Evolutionary conservation across 352 stramenopile genomes (phyloP).

Genomic region (Phytophthora europaea): DNA sequence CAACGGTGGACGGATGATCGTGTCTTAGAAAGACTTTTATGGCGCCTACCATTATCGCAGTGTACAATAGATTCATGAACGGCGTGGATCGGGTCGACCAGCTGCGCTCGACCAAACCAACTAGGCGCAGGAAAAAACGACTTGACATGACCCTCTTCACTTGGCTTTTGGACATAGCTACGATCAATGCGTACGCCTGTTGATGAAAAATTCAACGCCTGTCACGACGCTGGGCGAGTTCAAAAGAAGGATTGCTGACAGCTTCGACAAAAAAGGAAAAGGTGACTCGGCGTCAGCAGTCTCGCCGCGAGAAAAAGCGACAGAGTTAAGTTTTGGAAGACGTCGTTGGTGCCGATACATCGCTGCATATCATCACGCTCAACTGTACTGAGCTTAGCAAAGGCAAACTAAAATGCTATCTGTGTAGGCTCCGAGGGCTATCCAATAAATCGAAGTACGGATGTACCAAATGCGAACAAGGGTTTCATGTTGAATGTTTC

Average conservation of each 20-base stretch:
- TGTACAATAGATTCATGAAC: conserved; percentile 20
- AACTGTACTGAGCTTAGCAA: background rate
- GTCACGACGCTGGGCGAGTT: background rate
- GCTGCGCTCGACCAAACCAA: conserved; percentile 4
- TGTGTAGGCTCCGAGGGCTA: no score
- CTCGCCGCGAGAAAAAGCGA: background rate
- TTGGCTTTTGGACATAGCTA: conserved; percentile 5
- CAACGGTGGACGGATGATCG: background rate
- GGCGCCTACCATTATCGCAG: conserved; percentile 1
- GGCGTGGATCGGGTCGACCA: conserved; percentile 15
- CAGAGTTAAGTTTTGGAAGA: conserved; percentile 7
- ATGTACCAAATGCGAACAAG: no score
- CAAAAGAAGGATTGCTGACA: conserved; percentile 7
- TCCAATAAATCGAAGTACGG: no score
- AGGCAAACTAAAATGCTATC: no score
- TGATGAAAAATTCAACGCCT: background rate
- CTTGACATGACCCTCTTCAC: background rate
- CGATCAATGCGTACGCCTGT: conserved; percentile 11
- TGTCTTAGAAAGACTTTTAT: conserved; percentile 4
- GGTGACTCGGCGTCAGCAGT: background rate
- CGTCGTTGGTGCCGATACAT: conserved; percentile 8
- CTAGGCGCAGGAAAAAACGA: conserved; percentile 1
- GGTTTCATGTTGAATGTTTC: no score
- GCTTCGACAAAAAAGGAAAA: conserved; percentile 15
- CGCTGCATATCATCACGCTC: conserved; percentile 20